These are phyloP conservation scores for Leishmania tarentolae DNA, from an alignment of 208 protist species.

Conservation along the genomic window DNA sequence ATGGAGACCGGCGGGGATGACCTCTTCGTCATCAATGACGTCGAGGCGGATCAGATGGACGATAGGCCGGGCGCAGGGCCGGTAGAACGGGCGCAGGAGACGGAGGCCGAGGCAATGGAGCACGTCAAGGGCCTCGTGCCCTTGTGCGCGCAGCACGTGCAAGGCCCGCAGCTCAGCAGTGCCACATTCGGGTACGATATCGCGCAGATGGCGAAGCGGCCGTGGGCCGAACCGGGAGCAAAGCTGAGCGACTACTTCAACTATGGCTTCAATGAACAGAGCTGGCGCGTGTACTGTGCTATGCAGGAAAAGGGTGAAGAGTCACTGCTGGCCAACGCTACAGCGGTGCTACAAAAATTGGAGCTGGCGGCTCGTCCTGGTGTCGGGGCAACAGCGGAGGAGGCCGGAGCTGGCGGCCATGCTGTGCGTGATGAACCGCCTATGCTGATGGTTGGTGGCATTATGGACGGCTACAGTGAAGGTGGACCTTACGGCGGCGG, in stretches of 20 bases:
- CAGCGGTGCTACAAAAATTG: conserved; percentile 59
- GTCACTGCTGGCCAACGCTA: conserved; percentile 61
- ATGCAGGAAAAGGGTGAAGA: conserved; percentile 72
- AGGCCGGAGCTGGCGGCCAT: conserved; percentile 6
- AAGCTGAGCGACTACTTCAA: conserved; percentile 91
- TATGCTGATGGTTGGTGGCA: conserved; percentile 2
- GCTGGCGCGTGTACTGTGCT: conserved; percentile 84
- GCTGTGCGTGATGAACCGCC: conserved; percentile 2
- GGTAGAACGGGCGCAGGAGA: conserved; percentile 15
- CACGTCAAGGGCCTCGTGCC: conserved; percentile 69
- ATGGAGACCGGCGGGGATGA: conserved; percentile 18
- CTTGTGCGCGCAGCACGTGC: conserved; percentile 62
- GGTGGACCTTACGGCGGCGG: background rate
- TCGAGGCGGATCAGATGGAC: conserved; percentile 15
- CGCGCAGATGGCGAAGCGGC: conserved; percentile 73
- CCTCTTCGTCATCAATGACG: conserved; percentile 33
- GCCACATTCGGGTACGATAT: conserved; percentile 88
- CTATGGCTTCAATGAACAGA: conserved; percentile 90
- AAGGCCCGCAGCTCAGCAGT: conserved; percentile 59
- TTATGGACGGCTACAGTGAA: conserved; percentile 23
- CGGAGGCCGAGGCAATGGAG: conserved; percentile 32
- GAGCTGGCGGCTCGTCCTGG: conserved; percentile 30
- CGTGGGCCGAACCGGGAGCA: conserved; percentile 78
- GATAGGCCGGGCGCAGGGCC: conserved; percentile 7
- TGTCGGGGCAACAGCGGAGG: conserved; percentile 5